Evolutionary conservation across 345 rosid species (phyloP).

Genomic region (Populus nigra): DNA sequence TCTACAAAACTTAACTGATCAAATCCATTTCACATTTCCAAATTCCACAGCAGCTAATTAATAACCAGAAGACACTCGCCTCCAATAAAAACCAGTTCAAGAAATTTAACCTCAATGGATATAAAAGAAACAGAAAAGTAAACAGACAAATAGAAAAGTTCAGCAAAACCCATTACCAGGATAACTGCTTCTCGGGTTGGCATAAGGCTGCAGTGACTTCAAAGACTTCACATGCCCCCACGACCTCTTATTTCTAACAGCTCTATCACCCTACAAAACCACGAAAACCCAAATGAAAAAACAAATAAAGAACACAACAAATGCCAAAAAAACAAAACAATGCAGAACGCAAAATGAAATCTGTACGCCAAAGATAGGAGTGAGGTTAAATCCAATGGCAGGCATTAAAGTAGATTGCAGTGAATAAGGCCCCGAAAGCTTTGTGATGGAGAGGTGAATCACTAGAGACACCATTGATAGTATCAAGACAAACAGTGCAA

Average conservation of each 20-base stretch:
- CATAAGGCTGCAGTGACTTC: constrained; percentile 81
- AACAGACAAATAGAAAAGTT: background rate
- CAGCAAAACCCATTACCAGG: constrained; percentile 53
- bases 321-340: background rate
- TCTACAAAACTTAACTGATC: background rate
- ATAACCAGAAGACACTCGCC: background rate
- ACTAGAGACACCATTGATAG: constrained; percentile 76
- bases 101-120: too few relatives aligned
- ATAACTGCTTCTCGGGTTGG: constrained; percentile 73
- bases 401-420: constrained; percentile 50
- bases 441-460: constrained; percentile 76
- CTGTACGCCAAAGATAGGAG: constrained; percentile 9
- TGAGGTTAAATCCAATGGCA: constrained; percentile 29
- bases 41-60: background rate
- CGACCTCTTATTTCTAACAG: constrained; percentile 49
- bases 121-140: background rate
- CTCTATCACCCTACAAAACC: constrained; percentile 39
- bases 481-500: constrained; percentile 64
- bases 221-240: constrained; percentile 81
- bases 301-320: background rate
- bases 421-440: constrained; percentile 57
- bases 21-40: background rate
- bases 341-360: constrained; percentile 33
- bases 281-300: constrained; percentile 9
- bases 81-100: background rate